Evolutionary conservation across 2,329 filamentous ascomycete genomes (phyloP).

Genomic region (Ophiocordyceps camponoti-saundersi): DNA sequence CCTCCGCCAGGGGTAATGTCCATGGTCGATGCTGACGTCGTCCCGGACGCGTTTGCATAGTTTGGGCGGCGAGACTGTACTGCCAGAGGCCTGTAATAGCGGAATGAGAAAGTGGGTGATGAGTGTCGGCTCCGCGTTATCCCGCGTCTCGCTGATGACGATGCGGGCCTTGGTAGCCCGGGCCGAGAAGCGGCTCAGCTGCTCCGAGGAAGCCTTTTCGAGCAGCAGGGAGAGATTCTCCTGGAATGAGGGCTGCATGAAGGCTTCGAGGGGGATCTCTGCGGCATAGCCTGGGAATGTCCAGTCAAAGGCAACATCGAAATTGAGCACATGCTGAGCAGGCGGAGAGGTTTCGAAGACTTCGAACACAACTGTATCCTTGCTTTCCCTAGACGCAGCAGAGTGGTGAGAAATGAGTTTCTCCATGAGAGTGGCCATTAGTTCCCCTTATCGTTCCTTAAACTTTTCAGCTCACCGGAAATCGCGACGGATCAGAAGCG

Average conservation of each 20-base stretch:
- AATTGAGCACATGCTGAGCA: conserved; percentile 30
- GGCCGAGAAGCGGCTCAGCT: conserved; percentile 34
- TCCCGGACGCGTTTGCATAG: conserved; percentile 45
- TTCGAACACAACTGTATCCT: conserved; percentile 24
- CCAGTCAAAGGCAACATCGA: conserved; percentile 34
- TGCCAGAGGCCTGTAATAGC: conserved; percentile 37
- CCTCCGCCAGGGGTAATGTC: conserved; percentile 41
- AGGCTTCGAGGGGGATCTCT: conserved; percentile 18
- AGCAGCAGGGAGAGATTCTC: conserved; percentile 31
- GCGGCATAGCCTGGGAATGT: conserved; percentile 41
- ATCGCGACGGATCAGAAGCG: conserved; percentile 10
- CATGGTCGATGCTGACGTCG: conserved; percentile 34
- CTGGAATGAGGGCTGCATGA: conserved; percentile 22
- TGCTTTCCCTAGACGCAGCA: conserved; percentile 2
- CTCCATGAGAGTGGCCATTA: background rate
- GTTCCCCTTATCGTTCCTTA: background rate
- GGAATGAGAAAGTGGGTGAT: conserved; percentile 44
- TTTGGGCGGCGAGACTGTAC: conserved; percentile 12
- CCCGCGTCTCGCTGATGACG: conserved; percentile 32
- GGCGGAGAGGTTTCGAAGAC: conserved; percentile 41
- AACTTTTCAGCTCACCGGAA: conserved; percentile 4
- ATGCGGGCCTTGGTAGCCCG: conserved; percentile 31
- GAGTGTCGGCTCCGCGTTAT: conserved; percentile 38
- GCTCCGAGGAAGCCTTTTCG: conserved; percentile 35
- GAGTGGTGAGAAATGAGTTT: background rate